Percentiles rank a stretch among this genome's conserved stretches.
These are phyloP conservation scores for Leptographium lundbergii DNA, from an alignment of 2,329 filamentous ascomycete genomes.

Conservation along the genomic window DNA sequence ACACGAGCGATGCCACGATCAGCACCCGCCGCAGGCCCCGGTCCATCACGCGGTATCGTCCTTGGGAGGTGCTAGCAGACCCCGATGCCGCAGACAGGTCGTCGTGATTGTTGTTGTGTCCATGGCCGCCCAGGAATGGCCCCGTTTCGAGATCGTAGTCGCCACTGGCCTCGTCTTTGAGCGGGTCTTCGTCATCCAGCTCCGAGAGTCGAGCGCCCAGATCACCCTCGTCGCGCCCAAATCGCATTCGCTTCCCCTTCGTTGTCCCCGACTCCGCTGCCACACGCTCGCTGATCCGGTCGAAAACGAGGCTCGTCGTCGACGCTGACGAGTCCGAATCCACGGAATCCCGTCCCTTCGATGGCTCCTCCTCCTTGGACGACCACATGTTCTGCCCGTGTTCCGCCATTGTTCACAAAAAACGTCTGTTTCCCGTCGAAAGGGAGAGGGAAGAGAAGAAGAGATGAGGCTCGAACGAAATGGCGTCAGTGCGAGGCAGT, in stretches of 20 bases:
- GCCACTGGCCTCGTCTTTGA: slow-evolving; percentile 26
- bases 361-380: background rate
- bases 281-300: slow-evolving; percentile 52
- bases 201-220: slow-evolving; percentile 20
- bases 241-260: background rate
- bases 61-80: background rate
- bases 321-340: slow-evolving; percentile 65
- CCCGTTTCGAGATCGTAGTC: slow-evolving; percentile 37
- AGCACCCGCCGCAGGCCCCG: slow-evolving; percentile 49
- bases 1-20: slow-evolving; percentile 46
- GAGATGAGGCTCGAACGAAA: background rate
- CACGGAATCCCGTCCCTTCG: slow-evolving; percentile 26
- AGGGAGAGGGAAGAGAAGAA: background rate
- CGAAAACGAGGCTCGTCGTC: slow-evolving; percentile 71
- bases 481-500: background rate
- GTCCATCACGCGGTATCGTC: slow-evolving; percentile 44
- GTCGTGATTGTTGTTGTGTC: slow-evolving; percentile 7
- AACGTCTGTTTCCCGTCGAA: background rate
- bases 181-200: slow-evolving; percentile 31
- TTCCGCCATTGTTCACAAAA: background rate
- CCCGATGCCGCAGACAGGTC: background rate
- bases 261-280: slow-evolving; percentile 8
- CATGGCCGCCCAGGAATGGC: slow-evolving; percentile 33
- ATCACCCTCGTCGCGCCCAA: slow-evolving; percentile 8
- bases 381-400: background rate